Evolutionary conservation across 306 rosid species (phyloP), one percentile per base, ranked within the genome.

Genomic region (Fagus sylvatica): DNA sequence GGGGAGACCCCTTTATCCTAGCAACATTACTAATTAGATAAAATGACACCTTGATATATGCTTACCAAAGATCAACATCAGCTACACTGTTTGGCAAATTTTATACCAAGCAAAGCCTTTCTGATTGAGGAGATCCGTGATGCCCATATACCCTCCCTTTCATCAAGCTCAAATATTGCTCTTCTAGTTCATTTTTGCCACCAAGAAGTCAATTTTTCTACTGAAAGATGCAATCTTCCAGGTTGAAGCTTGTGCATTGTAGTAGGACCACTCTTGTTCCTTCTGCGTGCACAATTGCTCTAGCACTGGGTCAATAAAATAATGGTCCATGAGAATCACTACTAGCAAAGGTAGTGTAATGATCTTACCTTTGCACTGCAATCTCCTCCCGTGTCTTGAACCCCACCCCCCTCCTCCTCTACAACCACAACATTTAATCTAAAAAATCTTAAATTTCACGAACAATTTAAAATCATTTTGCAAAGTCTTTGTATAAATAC

Each of bases 401-500:
- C 28, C 28, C 28, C 28, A 0, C 28, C 28, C 28, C 28, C 28
- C 28, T 0, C 28, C 28, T 22, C 28, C 28, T 22, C 28, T 40
- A 9, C 3, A 9, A 40, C 53, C 32, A 30, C 10, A 22, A 10
- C 36, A 61, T 62, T 77, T 37, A 19, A 62, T 37, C 76, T 16
- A 37, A 74, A 69, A 83, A 79, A 75, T 85, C 80, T 88, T 88
- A 89, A 73, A 81, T 83, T 69, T 87, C 82, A 76, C 78, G 81
- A 34, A 22, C 67, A 12, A 85, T 88, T 55, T 74, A 79, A 86
- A 22, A 22, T 22, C 28, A 22, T 22, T 22, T 22, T 22, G 28
- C 28, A 22, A 22, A 22, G 28, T 22, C 28, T 22, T 22, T 22
- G 28, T 22, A 22, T 22, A 22, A 22, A 22, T 22, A 22, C 28